Evolutionary conservation across 1,284 basidiomycete species (phyloP).

Genomic region (Rhodotorula mucilaginosa): DNA sequence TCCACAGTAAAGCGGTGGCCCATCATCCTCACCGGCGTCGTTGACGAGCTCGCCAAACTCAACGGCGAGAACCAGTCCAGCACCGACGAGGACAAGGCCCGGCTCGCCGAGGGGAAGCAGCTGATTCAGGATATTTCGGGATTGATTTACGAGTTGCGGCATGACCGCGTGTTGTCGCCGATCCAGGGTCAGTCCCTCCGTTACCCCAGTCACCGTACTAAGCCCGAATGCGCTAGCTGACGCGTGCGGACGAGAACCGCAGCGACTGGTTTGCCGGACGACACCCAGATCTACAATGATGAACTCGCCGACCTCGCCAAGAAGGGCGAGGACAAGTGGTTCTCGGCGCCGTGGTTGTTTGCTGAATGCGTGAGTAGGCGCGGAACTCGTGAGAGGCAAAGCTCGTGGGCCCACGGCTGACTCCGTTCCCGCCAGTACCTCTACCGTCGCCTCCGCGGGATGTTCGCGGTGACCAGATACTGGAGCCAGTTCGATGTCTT

Average conservation of each 20-base stretch:
- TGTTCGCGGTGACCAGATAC: constrained; percentile 66
- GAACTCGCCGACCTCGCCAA: constrained; percentile 60
- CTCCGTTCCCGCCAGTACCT: constrained; percentile 51
- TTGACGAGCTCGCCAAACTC: constrained; percentile 65
- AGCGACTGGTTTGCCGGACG: constrained; percentile 49
- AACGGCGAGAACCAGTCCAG: constrained; percentile 40
- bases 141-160: constrained; percentile 76
- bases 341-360: constrained; percentile 86
- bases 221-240: too few relatives aligned
- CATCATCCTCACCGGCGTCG: constrained; percentile 74
- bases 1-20: constrained; percentile 65
- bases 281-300: constrained; percentile 67
- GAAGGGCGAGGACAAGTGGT: constrained; percentile 72
- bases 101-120: constrained; percentile 62
- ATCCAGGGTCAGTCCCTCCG: constrained; percentile 23
- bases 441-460: constrained; percentile 77
- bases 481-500: constrained; percentile 88
- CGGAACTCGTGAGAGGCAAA: too few relatives aligned
- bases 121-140: constrained; percentile 76
- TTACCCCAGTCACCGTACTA: background rate
- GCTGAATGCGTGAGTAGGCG: constrained; percentile 67
- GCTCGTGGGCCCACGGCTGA: background rate
- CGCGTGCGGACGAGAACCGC: too few relatives aligned
- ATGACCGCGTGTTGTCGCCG: constrained; percentile 67
- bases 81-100: constrained; percentile 50